Base-by-base conservation (phyloP, 805 yeast genomes). In the Groenewaldozyma tartarivorans region DNA sequence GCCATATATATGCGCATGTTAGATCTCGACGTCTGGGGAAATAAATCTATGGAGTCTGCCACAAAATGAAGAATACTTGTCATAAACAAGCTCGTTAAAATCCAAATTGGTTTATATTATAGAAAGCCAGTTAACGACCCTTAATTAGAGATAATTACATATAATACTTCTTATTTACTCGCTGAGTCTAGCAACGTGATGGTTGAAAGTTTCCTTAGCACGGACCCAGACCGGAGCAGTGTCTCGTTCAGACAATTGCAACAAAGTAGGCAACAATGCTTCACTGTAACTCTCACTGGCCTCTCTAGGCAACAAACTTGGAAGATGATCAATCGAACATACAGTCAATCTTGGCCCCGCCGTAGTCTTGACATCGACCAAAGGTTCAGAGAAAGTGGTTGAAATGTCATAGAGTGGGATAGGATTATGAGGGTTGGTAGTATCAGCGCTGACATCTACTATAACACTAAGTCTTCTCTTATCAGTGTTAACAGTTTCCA, bases 341-440 rank as follows among this genome's bases (percentile, higher is more conserved):
- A 92, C 98, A 3, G 94, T 82, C 54, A 92, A 66, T 60, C 81
- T 81, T 48, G 95, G 94, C 43, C 95, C 95, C 26, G 63, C 68
- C 20, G 80, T 70, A 30, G 92, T 79, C 47, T 79, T 76, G 32
- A 90, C 98, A 5, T 65, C 62, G 35, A 85, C 96, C 2, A 96
- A 88, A 49, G 98, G 99, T 53, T 85, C 75, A 50, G 75, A 74
- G 70, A 92, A 92, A 4, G 81, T 87, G 21, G 98, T 90, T 43
- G 95, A 94, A 50, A 85, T 71, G 19, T 77, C 69, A 64, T 92
- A 94, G 41, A 92, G 90, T 47, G 99, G 98, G 45, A 92, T 75
- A 43, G 99, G 99, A 68, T 92, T 92, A 71, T 87, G 90, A 46
- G 96, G 96, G 64, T 92, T 92, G 41, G 98, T 92, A 36, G 97